These are phyloP conservation scores for Nephelium lappaceum DNA, from an alignment of 345 rosid species.

Conservation along the genomic window DNA sequence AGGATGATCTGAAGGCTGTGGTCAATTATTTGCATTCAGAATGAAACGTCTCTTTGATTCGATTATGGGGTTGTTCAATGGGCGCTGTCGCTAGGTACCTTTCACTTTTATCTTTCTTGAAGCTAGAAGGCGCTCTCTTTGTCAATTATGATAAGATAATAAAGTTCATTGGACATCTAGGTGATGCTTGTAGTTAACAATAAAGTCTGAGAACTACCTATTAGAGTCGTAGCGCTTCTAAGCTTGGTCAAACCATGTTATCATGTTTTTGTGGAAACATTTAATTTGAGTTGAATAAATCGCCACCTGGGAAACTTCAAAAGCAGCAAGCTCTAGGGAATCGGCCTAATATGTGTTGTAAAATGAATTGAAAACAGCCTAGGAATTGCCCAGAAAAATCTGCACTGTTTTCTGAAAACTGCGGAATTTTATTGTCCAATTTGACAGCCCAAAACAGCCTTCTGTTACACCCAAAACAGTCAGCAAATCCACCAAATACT, in stretches of 20 bases:
- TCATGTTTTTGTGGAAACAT: not conserved
- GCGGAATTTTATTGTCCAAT: no score
- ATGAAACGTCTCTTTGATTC: slow-evolving; percentile 88
- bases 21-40: slow-evolving; percentile 83
- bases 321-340: not conserved
- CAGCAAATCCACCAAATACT: no score
- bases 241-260: not conserved
- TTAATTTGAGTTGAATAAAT: slow-evolving; percentile 1
- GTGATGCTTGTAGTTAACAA: not conserved
- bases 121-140: slow-evolving; percentile 1
- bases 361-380: no score
- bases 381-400: no score
- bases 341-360: no score
- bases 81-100: slow-evolving; percentile 89
- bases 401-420: no score
- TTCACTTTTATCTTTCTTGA: slow-evolving; percentile 18
- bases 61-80: slow-evolving; percentile 98
- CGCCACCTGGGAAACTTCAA: not conserved
- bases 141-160: not conserved
- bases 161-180: not conserved
- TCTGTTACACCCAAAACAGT: no score
- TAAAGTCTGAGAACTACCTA: not conserved
- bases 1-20: slow-evolving; percentile 83
- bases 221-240: not conserved
- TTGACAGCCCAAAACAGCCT: no score